Percentiles rank a stretch among this genome's conserved stretches.
Conservation (phyloP, 495 filamentous ascomycete genomes). For the Penicillium daleae region DNA sequence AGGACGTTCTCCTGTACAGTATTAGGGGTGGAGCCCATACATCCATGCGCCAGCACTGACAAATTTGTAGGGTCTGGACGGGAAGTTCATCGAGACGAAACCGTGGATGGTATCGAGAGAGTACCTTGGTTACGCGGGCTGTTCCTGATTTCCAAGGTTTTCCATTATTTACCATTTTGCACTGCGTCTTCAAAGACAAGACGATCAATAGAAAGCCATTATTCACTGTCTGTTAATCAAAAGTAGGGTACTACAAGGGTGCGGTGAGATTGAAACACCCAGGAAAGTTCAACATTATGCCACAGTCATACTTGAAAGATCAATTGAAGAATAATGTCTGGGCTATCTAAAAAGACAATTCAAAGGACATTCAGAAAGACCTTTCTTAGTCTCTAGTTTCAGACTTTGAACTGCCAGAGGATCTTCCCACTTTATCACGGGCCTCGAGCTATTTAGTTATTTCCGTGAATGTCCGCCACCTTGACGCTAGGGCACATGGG, state of each 20-base stretch:
- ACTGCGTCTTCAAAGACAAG: not conserved
- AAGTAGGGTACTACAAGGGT: too few relatives aligned
- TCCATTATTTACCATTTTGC: not conserved
- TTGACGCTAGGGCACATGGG: constrained; percentile 16
- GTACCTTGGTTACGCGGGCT: not conserved
- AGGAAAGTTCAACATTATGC: too few relatives aligned
- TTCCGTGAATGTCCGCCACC: constrained; percentile 9
- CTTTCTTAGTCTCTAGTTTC: too few relatives aligned
- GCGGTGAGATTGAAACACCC: too few relatives aligned
- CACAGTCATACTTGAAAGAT: too few relatives aligned
- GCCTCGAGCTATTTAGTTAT: not conserved
- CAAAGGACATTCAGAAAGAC: too few relatives aligned
- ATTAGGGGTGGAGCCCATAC: constrained; percentile 4
- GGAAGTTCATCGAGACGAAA: not conserved
- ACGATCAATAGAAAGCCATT: not conserved
- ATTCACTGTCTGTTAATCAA: too few relatives aligned
- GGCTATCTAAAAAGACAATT: too few relatives aligned
- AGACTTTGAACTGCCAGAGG: too few relatives aligned
- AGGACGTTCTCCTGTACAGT: not conserved
- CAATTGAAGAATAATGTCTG: too few relatives aligned
- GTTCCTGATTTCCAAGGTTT: not conserved
- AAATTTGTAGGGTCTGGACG: not conserved
- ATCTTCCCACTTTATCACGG: not conserved
- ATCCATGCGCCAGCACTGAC: constrained; percentile 3
- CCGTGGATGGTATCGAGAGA: not conserved